phyloP scores from a whole-genome alignment of 2,329 filamentous ascomycete genomes.

The Aspergillus texensis region DNA sequence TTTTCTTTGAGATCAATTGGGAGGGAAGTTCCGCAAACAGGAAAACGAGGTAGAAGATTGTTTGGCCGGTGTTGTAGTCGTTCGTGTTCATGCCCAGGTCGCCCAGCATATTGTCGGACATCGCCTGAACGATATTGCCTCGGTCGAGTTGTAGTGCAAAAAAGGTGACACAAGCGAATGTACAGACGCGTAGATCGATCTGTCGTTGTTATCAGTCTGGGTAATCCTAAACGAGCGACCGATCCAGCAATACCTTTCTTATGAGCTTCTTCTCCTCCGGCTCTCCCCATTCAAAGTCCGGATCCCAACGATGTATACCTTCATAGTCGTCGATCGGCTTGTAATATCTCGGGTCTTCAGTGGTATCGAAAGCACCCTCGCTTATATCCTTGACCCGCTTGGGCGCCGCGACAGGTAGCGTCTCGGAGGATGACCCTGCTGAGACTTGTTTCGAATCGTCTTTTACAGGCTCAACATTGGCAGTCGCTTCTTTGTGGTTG shows the following conservation, averaged over 20 bases:
- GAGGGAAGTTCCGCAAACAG: constrained; percentile 60
- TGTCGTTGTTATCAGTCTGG: constrained; percentile 15
- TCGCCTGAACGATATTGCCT: constrained; percentile 63
- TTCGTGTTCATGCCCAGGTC: constrained; percentile 53
- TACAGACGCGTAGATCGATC: constrained; percentile 47
- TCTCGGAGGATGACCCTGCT: constrained; percentile 19
- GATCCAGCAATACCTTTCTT: constrained; percentile 32
- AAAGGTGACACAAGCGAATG: constrained; percentile 60
- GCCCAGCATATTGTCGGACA: constrained; percentile 62
- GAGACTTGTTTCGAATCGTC: constrained; percentile 17
- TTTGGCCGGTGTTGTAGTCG: constrained; percentile 49
- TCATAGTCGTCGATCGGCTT: constrained; percentile 49
- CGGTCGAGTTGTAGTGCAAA: constrained; percentile 67
- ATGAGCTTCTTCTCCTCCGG: constrained; percentile 47
- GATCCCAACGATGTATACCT: constrained; percentile 53
- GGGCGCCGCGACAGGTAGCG: constrained; percentile 9
- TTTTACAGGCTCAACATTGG: constrained; percentile 8
- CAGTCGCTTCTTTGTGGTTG: constrained; percentile 14
- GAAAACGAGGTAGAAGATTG: constrained; percentile 41
- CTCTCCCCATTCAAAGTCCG: constrained; percentile 48
- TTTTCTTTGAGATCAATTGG: constrained; percentile 61
- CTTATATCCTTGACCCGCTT: constrained; percentile 10
- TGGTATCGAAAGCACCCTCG: constrained; percentile 38
- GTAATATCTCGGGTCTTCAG: constrained; percentile 39
- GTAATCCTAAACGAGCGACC: not conserved